phyloP scores from a whole-genome alignment of 371 early-diverging fungal genomes.

The Blastocladiella emersonii region DNA sequence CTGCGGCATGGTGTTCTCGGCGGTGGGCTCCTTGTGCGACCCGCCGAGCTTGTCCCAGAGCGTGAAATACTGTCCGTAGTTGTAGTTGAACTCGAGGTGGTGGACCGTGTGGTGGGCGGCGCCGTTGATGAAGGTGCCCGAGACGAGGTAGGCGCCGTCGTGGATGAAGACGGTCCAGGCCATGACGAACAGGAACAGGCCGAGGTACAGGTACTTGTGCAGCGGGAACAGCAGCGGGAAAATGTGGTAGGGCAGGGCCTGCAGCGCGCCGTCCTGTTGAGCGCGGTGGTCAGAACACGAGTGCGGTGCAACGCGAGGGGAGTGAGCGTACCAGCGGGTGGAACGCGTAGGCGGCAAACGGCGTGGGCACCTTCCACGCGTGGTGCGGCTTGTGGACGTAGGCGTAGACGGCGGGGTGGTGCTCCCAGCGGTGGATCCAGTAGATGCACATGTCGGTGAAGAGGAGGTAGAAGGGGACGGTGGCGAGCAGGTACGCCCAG shows the following conservation, averaged over 20 bases:
- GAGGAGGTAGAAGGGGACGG: conserved; percentile 57
- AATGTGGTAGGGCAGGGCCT: conserved; percentile 87
- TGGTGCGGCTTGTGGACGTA: conserved; percentile 77
- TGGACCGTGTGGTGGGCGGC: conserved; percentile 92
- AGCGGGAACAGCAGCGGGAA: conserved; percentile 79
- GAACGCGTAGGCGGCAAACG: conserved; percentile 93
- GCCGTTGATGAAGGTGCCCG: conserved; percentile 49
- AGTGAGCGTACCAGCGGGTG: conserved; percentile 41
- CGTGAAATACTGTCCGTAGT: conserved; percentile 65
- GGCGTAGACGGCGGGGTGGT: conserved; percentile 73
- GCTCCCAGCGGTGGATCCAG: conserved; percentile 82
- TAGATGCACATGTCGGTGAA: conserved; percentile 89
- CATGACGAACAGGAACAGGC: conserved; percentile 76
- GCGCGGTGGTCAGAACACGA: background rate
- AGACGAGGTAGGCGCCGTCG: conserved; percentile 59
- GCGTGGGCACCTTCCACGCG: conserved; percentile 75
- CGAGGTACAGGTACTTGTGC: conserved; percentile 72
- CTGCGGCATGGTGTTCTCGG: conserved; percentile 19
- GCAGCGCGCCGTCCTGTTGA: conserved; percentile 66
- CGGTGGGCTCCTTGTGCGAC: conserved; percentile 54
- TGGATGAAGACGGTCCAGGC: conserved; percentile 94
- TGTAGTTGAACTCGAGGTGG: conserved; percentile 94
- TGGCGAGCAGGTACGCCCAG: conserved; percentile 49
- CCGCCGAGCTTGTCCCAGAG: conserved; percentile 53
- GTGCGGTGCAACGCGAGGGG: background rate